These are phyloP conservation scores for Fraxinus xanthoxyloides DNA, from an alignment of 305 asterid genomes.

Conservation along the genomic window DNA sequence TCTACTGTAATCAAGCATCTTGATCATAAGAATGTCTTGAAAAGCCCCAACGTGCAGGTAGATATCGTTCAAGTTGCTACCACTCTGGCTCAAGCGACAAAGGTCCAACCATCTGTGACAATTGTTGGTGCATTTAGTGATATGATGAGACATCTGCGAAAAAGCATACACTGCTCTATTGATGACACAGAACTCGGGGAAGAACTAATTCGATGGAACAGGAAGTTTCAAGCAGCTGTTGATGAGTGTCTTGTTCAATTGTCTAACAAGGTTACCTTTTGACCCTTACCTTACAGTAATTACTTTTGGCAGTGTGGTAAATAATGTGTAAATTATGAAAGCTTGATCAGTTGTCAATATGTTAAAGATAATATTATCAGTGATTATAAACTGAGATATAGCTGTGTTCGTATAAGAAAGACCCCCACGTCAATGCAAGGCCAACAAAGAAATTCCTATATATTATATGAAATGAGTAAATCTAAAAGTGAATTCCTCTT, in stretches of 20 bases:
- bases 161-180: conserved; percentile 60
- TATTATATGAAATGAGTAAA: conserved; percentile 22
- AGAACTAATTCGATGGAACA: conserved; percentile 57
- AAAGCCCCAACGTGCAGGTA: conserved; percentile 60
- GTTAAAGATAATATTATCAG: neutral
- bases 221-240: conserved; percentile 49
- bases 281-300: conserved; percentile 14
- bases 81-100: conserved; percentile 56
- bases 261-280: conserved; percentile 58
- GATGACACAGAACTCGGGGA: conserved; percentile 65
- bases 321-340: neutral
- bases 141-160: conserved; percentile 77
- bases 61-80: conserved; percentile 70
- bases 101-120: conserved; percentile 60
- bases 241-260: conserved; percentile 77
- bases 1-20: conserved; percentile 77
- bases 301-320: conserved; percentile 21
- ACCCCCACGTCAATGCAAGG: neutral
- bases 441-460: neutral
- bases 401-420: neutral
- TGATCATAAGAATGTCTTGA: conserved; percentile 75
- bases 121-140: conserved; percentile 73
- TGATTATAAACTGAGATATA: conserved; percentile 2
- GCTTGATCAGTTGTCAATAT: neutral
- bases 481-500: conserved; percentile 23